A percentile compares a stretch with the other conserved stretches of the same genome.
Evolutionary conservation across 2,329 filamentous ascomycete species (phyloP).

Genomic region (Aspergillus sp.): DNA sequence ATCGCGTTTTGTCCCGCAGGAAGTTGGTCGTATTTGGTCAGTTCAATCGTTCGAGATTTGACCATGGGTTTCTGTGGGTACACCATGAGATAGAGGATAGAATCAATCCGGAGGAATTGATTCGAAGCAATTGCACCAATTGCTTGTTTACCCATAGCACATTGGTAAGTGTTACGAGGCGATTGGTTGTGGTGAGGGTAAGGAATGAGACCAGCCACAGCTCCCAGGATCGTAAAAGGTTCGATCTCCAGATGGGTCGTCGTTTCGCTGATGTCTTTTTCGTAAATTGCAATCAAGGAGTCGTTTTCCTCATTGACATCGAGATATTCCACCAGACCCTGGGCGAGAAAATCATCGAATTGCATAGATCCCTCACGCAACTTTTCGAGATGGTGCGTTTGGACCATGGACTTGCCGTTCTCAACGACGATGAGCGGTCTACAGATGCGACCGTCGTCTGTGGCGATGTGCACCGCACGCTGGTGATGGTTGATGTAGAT

Average conservation of each 20-base stretch:
- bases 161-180: slow-evolving; percentile 97
- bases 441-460: slow-evolving; percentile 95
- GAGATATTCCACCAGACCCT: slow-evolving; percentile 91
- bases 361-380: slow-evolving; percentile 79
- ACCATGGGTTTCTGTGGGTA: slow-evolving; percentile 98
- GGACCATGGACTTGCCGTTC: slow-evolving; percentile 78
- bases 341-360: slow-evolving; percentile 90
- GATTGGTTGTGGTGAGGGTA: slow-evolving; percentile 99
- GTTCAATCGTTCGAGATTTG: slow-evolving; percentile 92
- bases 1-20: slow-evolving; percentile 96
- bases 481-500: slow-evolving; percentile 95
- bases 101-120: slow-evolving; percentile 96
- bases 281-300: slow-evolving; percentile 85
- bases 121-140: slow-evolving; percentile 98
- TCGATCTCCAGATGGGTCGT: slow-evolving; percentile 97
- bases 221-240: slow-evolving; percentile 93
- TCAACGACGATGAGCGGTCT: slow-evolving; percentile 94
- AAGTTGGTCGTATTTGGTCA: slow-evolving; percentile 95
- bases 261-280: slow-evolving; percentile 74
- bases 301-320: slow-evolving; percentile 99
- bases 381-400: slow-evolving; percentile 72
- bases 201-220: slow-evolving; percentile 92
- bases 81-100: slow-evolving; percentile 91
- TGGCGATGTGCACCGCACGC: slow-evolving; percentile 88
- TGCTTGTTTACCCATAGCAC: slow-evolving; percentile 99